Evolutionary conservation across 1,139 yeast species (phyloP), one percentile per base, ranked within the genome.

Genomic region (Kurtzmaniella quercitrusa): DNA sequence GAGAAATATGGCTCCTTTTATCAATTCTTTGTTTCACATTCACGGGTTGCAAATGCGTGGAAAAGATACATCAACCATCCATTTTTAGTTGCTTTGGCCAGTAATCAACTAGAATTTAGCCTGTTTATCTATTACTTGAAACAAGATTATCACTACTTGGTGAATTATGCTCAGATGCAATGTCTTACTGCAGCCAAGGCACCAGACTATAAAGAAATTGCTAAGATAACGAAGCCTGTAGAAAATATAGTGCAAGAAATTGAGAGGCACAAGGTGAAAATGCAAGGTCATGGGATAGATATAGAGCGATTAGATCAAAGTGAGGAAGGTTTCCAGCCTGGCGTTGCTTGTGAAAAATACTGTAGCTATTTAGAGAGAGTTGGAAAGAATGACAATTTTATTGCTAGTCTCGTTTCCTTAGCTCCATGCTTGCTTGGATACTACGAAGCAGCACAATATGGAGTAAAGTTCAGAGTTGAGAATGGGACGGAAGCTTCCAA

Each of bases 391-490:
- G 72, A 70, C 34, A 85, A 82, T 56, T 85, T 82, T 75, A 60
- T 82, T 34, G 86, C 83, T 19, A 73, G 84, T 41, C 78, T 79
- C 48, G 75, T 82, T 6, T 87, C 94, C 0, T 62, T 86, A 42
- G 77, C 90, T 2, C 95, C 96, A 0, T 87, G 95, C 60, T 64
- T 85, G 38, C 77, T 82, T 57, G 96, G 95, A 1, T 85, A 85
- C 58, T 76, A 76, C 34, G 75, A 78, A 45, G 82, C 86, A 0
- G 76, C 68, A 0, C 40, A 43, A 0, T 59, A 52, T 45, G 75
- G 68, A 1, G 45, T 8, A 14, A n/a, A 31, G 18, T 31, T 12
- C 11, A 23, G 37, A 12, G 33, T 37, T 7, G 45, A 11, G 18
- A 36, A 18, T 48, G 50, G 17, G 46, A 51, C n/a, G 41, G 55